Base-by-base conservation (phyloP, 352 stramenopile genomes). In the Globisporangium heterothallicum region DNA sequence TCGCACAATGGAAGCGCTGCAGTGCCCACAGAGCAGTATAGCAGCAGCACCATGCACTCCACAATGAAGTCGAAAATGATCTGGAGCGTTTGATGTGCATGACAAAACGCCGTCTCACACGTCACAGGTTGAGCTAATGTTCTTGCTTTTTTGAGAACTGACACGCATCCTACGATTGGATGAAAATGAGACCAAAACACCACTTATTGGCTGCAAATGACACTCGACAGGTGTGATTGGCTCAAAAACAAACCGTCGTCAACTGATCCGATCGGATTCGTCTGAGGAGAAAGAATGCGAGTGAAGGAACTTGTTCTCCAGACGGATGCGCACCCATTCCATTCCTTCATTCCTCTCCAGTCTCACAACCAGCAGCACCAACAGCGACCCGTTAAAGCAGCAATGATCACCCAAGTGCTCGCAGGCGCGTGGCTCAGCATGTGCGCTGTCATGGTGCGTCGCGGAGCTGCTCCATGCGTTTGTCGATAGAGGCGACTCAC, bases 391-490 rank as follows among this genome's bases (percentile, higher is more conserved):
- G 3, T 18, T 5, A 18, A 19, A 12, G 12, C 29, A 10, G 18
- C 30, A 29, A 88, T 86, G 75, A 56, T 74, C 56, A 87, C 75
- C 3, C 58, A 81, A 63, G 55, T 56, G 54, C 74, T 89, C 13
- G 70, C 83, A 25, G 42, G 68, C 58, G 73, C 75, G 44, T 86
- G 75, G 78, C 59, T 76, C 53, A 60, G 65, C 60, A 74, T 87
- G 70, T 87, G 78, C 59, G 59, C 59, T 8, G 56, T 59, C 53
- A 86, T 89, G 78, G 78, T 88, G 50, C 44, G 72, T 48, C 5
- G 36, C 12, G 25, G 9, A 27, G 27, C 49, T 45, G n/a, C 10
- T 29, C 27, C 18, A 38, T 19, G 25, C n/a, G 35, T 24, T 18
- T 18, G 25, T n/a, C n/a, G n/a, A n/a, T n/a, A n/a, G n/a, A n/a